Evolutionary conservation across 139 green algal genomes (phyloP).

Genomic region (Asterochloris erici): DNA sequence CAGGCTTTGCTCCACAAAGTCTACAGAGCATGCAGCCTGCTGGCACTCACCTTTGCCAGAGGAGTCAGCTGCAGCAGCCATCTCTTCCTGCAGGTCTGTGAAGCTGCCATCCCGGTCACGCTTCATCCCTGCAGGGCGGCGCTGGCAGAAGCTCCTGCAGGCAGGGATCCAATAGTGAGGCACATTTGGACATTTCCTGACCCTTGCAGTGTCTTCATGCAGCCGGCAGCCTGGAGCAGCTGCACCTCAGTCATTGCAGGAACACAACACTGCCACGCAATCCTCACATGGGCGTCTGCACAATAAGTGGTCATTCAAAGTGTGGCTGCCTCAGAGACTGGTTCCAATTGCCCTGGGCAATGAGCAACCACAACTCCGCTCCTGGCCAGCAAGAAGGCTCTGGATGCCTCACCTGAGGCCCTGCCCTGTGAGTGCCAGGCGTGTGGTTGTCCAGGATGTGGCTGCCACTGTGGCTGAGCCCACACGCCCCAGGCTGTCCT

Average conservation of each 20-base stretch:
- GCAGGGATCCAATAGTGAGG: too few relatives aligned
- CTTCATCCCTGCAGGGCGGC: too few relatives aligned
- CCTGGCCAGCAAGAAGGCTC: neutral
- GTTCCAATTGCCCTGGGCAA: neutral
- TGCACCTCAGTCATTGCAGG: neutral
- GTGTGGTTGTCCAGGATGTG: conserved; percentile 37
- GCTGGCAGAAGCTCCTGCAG: too few relatives aligned
- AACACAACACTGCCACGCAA: neutral
- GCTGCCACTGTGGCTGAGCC: conserved; percentile 27
- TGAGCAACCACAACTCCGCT: neutral
- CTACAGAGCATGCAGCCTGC: too few relatives aligned
- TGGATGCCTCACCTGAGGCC: conserved; percentile 9
- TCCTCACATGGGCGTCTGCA: neutral
- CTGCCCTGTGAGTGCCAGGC: conserved; percentile 15
- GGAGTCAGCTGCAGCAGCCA: too few relatives aligned
- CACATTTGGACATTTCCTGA: too few relatives aligned
- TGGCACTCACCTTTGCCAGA: too few relatives aligned
- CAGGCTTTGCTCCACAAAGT: too few relatives aligned
- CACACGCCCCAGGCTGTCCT: conserved; percentile 35
- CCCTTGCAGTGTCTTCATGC: too few relatives aligned
- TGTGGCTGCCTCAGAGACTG: neutral
- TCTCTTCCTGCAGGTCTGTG: too few relatives aligned
- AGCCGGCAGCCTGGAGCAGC: neutral
- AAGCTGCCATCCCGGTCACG: too few relatives aligned
- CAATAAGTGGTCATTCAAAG: too few relatives aligned